Conservation (phyloP, 139 green algal species). For the Auxenochlorella pyrenoidosa region DNA sequence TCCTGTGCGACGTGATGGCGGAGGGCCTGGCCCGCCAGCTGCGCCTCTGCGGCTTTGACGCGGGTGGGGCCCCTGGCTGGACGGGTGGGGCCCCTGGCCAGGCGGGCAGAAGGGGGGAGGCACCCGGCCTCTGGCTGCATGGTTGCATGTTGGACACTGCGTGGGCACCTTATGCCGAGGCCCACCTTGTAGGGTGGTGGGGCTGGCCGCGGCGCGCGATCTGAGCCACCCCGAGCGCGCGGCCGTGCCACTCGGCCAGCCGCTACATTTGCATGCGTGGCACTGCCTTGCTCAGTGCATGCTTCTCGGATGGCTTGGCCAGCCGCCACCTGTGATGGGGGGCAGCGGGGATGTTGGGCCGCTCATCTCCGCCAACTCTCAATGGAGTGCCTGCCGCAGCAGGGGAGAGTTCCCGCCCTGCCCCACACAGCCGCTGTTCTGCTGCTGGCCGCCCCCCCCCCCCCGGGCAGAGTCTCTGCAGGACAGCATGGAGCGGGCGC, state of each 20-base stretch:
- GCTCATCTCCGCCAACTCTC: too few species aligned
- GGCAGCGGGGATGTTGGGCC: not conserved
- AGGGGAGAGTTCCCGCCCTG: too few species aligned
- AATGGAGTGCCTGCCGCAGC: not conserved
- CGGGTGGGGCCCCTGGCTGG: conserved; percentile 35
- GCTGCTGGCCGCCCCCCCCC: not conserved
- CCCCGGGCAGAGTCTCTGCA: conserved; percentile 27
- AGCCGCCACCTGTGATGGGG: not conserved
- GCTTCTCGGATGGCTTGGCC: not conserved
- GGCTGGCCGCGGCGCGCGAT: too few species aligned
- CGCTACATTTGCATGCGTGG: not conserved
- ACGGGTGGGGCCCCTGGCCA: too few species aligned
- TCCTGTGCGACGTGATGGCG: conserved; percentile 60
- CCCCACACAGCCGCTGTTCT: too few species aligned
- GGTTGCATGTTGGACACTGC: too few species aligned
- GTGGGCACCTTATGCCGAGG: too few species aligned
- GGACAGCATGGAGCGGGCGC: conserved; percentile 9
- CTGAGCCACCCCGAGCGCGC: not conserved
- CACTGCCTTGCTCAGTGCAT: not conserved
- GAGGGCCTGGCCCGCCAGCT: conserved; percentile 67
- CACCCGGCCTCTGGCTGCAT: too few species aligned
- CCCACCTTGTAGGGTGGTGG: too few species aligned
- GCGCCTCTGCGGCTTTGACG: conserved; percentile 62
- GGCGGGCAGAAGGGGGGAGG: not conserved
- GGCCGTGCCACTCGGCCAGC: not conserved